phyloP scores from a whole-genome alignment of 2,329 filamentous ascomycete genomes.

The Lojkania enalia region DNA sequence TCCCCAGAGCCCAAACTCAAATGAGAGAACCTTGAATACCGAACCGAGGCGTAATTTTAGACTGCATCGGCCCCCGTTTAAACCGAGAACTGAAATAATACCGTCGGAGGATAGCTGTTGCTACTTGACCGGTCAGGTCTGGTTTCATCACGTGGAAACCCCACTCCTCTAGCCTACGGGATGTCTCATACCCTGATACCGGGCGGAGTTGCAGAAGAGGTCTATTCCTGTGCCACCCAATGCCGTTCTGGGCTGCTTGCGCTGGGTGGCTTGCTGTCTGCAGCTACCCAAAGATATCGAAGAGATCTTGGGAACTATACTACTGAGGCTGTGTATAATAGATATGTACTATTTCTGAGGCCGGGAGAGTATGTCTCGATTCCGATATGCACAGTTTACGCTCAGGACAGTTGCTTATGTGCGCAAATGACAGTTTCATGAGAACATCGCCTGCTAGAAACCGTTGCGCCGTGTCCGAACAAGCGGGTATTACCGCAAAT shows the following conservation, averaged over 20 bases:
- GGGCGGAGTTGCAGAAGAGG: neutral
- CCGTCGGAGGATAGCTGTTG: constrained; percentile 5
- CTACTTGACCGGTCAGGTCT: constrained; percentile 15
- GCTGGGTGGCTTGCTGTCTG: neutral
- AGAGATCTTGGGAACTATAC: no score
- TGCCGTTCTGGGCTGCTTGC: neutral
- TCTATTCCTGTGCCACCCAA: constrained; percentile 5
- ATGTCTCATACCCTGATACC: neutral
- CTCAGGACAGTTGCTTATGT: no score
- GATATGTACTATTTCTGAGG: no score
- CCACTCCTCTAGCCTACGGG: neutral
- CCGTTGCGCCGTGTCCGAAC: no score
- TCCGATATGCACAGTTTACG: no score
- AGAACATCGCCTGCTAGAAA: no score
- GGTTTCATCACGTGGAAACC: constrained; percentile 9
- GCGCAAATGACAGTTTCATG: no score
- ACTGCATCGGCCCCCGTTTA: constrained; percentile 6
- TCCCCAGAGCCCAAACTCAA: neutral
- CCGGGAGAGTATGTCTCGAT: no score
- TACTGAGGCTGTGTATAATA: no score
- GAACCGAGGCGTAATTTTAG: constrained; percentile 17
- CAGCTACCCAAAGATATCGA: no score
- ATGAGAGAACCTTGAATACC: constrained; percentile 7
- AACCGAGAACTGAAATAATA: constrained; percentile 10
- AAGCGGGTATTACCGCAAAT: constrained; percentile 1